phyloP scores from a whole-genome alignment of 2,329 filamentous ascomycete species.

The Aspergillus luchuensis region DNA sequence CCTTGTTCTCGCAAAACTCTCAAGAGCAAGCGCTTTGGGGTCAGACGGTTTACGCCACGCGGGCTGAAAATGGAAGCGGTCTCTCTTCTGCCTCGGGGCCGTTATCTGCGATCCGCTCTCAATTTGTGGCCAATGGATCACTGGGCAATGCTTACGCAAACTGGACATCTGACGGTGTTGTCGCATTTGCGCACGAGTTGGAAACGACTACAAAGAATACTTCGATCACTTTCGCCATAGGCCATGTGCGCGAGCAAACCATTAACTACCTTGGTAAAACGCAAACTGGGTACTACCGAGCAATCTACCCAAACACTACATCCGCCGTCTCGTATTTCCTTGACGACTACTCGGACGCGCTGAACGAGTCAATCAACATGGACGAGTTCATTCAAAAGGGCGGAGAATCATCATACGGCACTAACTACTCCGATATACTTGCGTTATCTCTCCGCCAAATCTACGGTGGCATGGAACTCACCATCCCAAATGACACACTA shows the following conservation, averaged over 20 bases:
- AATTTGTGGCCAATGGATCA: conserved; percentile 35
- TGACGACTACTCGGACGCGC: conserved; percentile 39
- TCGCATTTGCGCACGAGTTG: conserved; percentile 41
- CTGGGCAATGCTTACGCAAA: conserved; percentile 25
- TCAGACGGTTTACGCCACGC: conserved; percentile 41
- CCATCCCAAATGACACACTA: conserved; percentile 35
- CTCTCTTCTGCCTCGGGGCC: conserved; percentile 33
- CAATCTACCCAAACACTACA: conserved; percentile 29
- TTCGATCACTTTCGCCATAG: conserved; percentile 44
- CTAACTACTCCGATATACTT: conserved; percentile 43
- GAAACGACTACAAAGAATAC: conserved; percentile 25
- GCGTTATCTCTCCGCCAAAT: conserved; percentile 43
- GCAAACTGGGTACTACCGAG: conserved; percentile 40
- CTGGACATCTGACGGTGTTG: conserved; percentile 32
- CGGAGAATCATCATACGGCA: conserved; percentile 26
- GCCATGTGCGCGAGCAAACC: conserved; percentile 38
- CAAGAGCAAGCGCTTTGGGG: conserved; percentile 43
- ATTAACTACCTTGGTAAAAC: conserved; percentile 41
- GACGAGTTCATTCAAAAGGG: conserved; percentile 29
- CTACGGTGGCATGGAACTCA: conserved; percentile 42
- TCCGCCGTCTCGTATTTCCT: conserved; percentile 40
- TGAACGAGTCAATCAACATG: conserved; percentile 31
- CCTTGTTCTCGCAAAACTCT: conserved; percentile 33
- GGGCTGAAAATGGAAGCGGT: conserved; percentile 19
- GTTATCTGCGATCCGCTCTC: conserved; percentile 25